Evolutionary conservation across 1,284 basidiomycete species (phyloP), one percentile per base, ranked within the genome.

Genomic region (Termitomyces sp.): DNA sequence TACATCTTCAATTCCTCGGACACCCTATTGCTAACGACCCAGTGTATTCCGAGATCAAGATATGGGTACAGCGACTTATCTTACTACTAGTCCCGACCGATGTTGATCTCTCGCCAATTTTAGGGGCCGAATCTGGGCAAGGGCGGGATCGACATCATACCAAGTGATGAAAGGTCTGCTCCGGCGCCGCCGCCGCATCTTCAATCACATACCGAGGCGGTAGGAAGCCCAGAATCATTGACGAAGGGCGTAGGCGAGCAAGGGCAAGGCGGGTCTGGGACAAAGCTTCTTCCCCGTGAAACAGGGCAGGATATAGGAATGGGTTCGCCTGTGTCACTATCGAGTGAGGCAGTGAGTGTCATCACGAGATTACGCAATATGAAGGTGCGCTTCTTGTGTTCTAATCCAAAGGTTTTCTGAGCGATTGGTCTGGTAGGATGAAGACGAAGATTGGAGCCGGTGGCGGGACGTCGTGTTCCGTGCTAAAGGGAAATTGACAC

Each of bases 1-100:
- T 99, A 1, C 97, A 99, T 66, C 79, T 98, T 1, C 97, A 99
- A 71, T 98, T 81, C 66, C 82, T 99, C 45, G 97, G 97, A 1
- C 76, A 92, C 64, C 89, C 97, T 0, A 95, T 99, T 58, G 90
- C 92, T 21, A 96, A 97, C 64, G 93, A 96, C 64, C 88, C 91
- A 1, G 78, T 95, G 0, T 96, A 96, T 67, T 86, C 86, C 11
- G 85, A 88, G 54, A 67, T 75, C 18, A 78, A 77, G 26, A 92
- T 96, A 34, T 97, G 94, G 94, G 88, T 84, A 60, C 44, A 77
- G 69, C 8, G 16, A 46, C 40, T 16, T 16, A 26, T 40, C 37
- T 11, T 31, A 41, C 21, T 34, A 10, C 37, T 24, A 52, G 31
- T 42, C 5, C 34, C 24, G 11, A 37, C 46, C 30, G 31, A 44